Percentiles rank a stretch among this genome's conserved stretches.
Conservation (phyloP, 129 eudicot genomes). For the Flaveria sonorensis region DNA sequence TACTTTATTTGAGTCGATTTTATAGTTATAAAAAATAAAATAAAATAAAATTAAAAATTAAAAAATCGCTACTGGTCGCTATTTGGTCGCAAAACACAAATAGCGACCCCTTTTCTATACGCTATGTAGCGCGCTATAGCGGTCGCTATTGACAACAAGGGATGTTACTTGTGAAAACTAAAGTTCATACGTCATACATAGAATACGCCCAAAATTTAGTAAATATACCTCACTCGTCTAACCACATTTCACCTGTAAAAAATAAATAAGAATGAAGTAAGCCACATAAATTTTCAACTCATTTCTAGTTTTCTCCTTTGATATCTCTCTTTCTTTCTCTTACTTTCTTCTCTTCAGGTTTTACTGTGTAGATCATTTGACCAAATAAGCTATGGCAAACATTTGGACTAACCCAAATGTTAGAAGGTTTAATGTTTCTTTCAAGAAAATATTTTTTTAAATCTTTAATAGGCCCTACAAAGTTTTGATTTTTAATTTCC, state of each 20-base stretch:
- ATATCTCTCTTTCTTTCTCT: slow-evolving; percentile 9
- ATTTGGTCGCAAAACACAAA: too few species aligned
- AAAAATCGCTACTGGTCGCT: too few species aligned
- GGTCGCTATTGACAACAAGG: not conserved
- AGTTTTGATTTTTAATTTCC: not conserved
- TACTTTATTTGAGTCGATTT: too few species aligned
- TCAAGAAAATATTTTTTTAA: not conserved
- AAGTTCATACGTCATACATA: slow-evolving; percentile 23
- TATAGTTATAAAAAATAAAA: too few species aligned
- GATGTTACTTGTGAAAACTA: slow-evolving; percentile 13
- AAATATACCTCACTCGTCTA: slow-evolving; percentile 7
- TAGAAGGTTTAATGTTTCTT: slow-evolving; percentile 48
- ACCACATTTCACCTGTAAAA: not conserved
- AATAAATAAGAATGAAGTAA: not conserved
- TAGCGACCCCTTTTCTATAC: too few species aligned
- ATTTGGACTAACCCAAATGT: slow-evolving; percentile 55
- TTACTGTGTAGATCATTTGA: slow-evolving; percentile 18
- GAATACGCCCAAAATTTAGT: slow-evolving; percentile 20
- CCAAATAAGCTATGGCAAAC: slow-evolving; percentile 53
- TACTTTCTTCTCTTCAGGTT: slow-evolving; percentile 13
- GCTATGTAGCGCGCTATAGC: too few species aligned
- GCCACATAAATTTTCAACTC: slow-evolving; percentile 14
- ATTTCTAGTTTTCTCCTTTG: slow-evolving; percentile 10
- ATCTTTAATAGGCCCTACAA: slow-evolving; percentile 11
- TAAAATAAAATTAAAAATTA: too few species aligned